Evolutionary conservation across 805 yeast species (phyloP).

Genomic region (Zygoascus tannicola): DNA sequence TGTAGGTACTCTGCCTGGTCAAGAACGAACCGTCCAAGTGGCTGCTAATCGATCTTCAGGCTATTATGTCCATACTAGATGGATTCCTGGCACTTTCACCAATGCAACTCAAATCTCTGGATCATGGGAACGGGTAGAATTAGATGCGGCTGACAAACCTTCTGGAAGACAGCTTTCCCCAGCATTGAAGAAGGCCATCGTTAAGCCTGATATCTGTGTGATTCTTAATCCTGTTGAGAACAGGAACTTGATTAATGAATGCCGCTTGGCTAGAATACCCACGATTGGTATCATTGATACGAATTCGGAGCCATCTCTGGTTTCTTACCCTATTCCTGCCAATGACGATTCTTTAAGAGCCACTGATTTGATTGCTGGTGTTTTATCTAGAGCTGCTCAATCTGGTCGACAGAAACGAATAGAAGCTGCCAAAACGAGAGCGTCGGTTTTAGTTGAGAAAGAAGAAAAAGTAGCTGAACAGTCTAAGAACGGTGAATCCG

Average conservation of each 20-base stretch:
- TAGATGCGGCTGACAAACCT: slow-evolving; percentile 61
- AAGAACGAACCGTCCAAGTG: slow-evolving; percentile 59
- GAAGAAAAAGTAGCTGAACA: too few relatives aligned
- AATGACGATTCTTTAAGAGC: slow-evolving; percentile 88
- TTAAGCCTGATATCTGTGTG: slow-evolving; percentile 85
- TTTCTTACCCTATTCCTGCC: slow-evolving; percentile 93
- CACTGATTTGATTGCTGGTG: slow-evolving; percentile 69
- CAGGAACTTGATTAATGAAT: slow-evolving; percentile 70
- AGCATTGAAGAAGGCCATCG: slow-evolving; percentile 39
- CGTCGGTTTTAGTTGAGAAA: too few relatives aligned
- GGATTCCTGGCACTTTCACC: slow-evolving; percentile 94
- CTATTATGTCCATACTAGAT: slow-evolving; percentile 69
- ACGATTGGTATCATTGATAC: slow-evolving; percentile 93
- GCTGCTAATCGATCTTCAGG: slow-evolving; percentile 76
- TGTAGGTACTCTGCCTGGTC: slow-evolving; percentile 78
- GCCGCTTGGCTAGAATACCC: slow-evolving; percentile 74
- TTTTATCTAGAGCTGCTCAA: slow-evolving; percentile 77
- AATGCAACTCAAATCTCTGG: slow-evolving; percentile 61
- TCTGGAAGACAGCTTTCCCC: slow-evolving; percentile 50
- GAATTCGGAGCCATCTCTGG: slow-evolving; percentile 79
- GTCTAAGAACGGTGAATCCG: too few relatives aligned
- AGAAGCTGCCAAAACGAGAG: too few relatives aligned
- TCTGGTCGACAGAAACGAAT: slow-evolving; percentile 37
- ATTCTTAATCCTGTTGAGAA: slow-evolving; percentile 83
- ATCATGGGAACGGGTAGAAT: slow-evolving; percentile 58